Conservation (phyloP, 2,329 filamentous ascomycete species). For the Ophiostoma sp. region DNA sequence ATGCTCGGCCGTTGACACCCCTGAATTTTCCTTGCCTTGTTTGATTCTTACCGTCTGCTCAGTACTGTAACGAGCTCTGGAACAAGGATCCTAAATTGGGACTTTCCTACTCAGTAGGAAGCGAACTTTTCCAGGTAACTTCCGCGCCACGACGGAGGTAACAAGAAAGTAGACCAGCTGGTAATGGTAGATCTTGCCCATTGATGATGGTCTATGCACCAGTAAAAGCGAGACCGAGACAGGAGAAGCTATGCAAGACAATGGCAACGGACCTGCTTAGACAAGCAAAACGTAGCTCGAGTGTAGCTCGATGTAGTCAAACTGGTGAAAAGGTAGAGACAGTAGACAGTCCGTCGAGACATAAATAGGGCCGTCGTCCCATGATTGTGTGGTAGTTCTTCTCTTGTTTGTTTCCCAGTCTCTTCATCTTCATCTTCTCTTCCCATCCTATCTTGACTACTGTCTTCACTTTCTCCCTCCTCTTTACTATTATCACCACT, state of each 20-base stretch:
- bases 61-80: too few species aligned
- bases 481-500: not conserved
- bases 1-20: not conserved
- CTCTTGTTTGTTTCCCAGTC: not conserved
- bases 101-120: too few species aligned
- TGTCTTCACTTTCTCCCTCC: not conserved
- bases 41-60: not conserved
- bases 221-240: not conserved
- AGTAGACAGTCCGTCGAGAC: not conserved
- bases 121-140: not conserved
- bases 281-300: not conserved
- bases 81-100: too few species aligned
- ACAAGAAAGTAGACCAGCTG: not conserved
- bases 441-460: not conserved
- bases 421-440: not conserved
- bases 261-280: not conserved
- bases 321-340: not conserved
- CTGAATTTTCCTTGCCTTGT: not conserved
- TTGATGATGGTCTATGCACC: not conserved
- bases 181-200: not conserved
- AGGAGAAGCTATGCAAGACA: not conserved
- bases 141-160: not conserved
- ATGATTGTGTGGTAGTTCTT: not conserved
- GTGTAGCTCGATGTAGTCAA: not conserved
- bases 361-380: not conserved